Percentiles rank a stretch among this genome's conserved stretches.
Evolutionary conservation across 2,329 filamentous ascomycete genomes (phyloP).

Genomic region (Paracamarosporium sp.): DNA sequence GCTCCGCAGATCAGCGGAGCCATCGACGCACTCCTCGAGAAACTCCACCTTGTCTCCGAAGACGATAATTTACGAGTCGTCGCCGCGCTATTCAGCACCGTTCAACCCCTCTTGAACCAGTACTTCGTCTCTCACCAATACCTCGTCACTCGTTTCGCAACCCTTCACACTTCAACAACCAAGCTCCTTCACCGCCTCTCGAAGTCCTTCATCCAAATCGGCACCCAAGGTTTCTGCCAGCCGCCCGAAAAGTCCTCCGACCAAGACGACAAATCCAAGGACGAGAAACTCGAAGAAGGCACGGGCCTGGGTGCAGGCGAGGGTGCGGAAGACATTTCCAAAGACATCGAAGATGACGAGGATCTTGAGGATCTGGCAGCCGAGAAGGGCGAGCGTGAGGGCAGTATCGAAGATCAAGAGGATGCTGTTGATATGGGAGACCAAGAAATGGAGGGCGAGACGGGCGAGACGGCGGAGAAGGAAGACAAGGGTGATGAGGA

Average conservation of each 20-base stretch:
- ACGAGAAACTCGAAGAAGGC: conserved; percentile 84
- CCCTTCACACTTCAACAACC: conserved; percentile 73
- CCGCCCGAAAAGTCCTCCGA: conserved; percentile 77
- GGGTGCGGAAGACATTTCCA: conserved; percentile 96
- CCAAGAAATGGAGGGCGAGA: conserved; percentile 87
- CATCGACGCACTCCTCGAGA: conserved; percentile 53
- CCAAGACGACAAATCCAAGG: conserved; percentile 70
- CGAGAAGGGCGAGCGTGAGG: conserved; percentile 70
- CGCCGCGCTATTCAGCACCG: conserved; percentile 64
- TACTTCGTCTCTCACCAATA: conserved; percentile 70
- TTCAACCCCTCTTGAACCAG: conserved; percentile 76
- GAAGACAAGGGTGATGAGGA: conserved; percentile 69
- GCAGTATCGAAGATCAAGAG: conserved; percentile 78
- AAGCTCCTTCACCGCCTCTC: conserved; percentile 78
- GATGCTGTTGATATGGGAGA: conserved; percentile 92
- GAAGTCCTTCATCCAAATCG: conserved; percentile 79
- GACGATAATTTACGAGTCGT: conserved; percentile 52
- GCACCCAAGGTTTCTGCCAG: conserved; percentile 87
- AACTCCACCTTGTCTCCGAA: conserved; percentile 54
- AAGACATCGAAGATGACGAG: conserved; percentile 93
- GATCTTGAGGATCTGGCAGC: conserved; percentile 91
- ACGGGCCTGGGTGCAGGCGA: conserved; percentile 95
- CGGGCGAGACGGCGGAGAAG: conserved; percentile 64
- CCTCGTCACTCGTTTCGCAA: conserved; percentile 64
- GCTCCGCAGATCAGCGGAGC: conserved; percentile 60